Conservation (phyloP, 768 basidiomycete genomes). For the Lactarius psammicola region DNA sequence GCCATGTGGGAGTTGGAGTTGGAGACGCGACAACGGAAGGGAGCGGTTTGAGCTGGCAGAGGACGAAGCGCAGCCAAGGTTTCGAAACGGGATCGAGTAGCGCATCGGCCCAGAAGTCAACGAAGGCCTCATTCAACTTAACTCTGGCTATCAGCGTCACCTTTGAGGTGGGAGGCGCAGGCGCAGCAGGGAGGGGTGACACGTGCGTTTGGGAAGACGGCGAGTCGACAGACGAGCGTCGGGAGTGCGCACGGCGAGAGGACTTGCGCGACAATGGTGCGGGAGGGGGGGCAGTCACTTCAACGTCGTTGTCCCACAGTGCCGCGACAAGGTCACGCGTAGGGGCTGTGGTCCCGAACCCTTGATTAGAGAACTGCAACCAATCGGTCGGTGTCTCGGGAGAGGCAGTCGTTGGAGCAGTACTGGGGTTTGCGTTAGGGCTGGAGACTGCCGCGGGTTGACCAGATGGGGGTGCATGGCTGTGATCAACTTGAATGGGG, state of each 20-base stretch:
- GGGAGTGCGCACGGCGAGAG: slow-evolving; percentile 31
- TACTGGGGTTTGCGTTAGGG: slow-evolving; percentile 34
- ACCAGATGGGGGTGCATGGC: slow-evolving; percentile 8
- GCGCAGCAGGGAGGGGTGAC: slow-evolving; percentile 4
- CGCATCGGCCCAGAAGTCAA: slow-evolving; percentile 81
- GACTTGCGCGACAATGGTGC: slow-evolving; percentile 35
- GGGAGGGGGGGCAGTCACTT: slow-evolving; percentile 45
- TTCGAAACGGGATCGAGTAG: slow-evolving; percentile 64
- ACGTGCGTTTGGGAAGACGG: slow-evolving; percentile 13
- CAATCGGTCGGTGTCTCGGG: slow-evolving; percentile 50
- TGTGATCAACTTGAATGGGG: slow-evolving; percentile 13
- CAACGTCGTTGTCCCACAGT: slow-evolving; percentile 58
- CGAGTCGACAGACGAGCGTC: slow-evolving; percentile 33
- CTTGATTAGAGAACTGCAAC: slow-evolving; percentile 64
- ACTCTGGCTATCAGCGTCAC: slow-evolving; percentile 47
- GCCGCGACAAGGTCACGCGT: slow-evolving; percentile 52
- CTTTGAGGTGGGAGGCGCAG: slow-evolving; percentile 31
- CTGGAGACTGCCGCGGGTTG: slow-evolving; percentile 17
- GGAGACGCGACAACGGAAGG: slow-evolving; percentile 30
- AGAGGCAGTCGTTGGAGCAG: slow-evolving; percentile 33
- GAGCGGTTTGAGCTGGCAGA: slow-evolving; percentile 61
- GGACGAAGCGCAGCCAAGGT: slow-evolving; percentile 65
- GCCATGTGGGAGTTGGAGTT: slow-evolving; percentile 53
- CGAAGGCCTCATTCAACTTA: slow-evolving; percentile 76
- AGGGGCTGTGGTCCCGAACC: slow-evolving; percentile 49